Conservation (phyloP, 2,329 filamentous ascomycete species). For the Paecilomyces dactylethromorphus region DNA sequence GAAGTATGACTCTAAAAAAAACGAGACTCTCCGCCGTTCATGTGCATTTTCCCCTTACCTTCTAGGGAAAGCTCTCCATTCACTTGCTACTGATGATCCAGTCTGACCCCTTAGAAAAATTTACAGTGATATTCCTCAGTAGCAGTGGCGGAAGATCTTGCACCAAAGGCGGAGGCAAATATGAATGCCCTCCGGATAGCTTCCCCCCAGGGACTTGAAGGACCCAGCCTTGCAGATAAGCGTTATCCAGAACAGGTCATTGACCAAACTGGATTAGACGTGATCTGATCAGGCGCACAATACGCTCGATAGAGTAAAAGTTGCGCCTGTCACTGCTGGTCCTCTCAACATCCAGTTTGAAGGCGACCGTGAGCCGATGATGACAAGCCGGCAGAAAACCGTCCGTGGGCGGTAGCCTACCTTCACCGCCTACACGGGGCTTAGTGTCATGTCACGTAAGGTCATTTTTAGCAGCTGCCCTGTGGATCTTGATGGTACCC, state of each 20-base stretch:
- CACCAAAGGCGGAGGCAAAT: background rate
- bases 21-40: background rate
- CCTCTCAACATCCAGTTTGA: background rate
- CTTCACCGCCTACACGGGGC: background rate
- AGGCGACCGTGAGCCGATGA: background rate
- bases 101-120: background rate
- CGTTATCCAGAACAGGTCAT: background rate
- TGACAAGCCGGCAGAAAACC: constrained; percentile 1
- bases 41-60: background rate
- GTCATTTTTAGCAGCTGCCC: background rate
- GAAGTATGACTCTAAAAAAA: background rate
- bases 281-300: background rate
- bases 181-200: background rate
- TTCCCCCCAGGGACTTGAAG: background rate
- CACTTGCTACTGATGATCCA: background rate
- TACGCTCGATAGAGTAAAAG: background rate
- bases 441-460: background rate
- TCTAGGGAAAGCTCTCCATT: background rate
- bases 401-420: background rate
- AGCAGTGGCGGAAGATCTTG: background rate
- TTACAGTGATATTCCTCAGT: background rate
- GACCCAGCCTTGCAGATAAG: background rate
- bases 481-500: background rate
- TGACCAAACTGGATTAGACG: background rate
- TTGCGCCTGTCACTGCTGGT: background rate